Conservation (phyloP, 140 eudicot genomes). For the Ambrosia hybrid region DNA sequence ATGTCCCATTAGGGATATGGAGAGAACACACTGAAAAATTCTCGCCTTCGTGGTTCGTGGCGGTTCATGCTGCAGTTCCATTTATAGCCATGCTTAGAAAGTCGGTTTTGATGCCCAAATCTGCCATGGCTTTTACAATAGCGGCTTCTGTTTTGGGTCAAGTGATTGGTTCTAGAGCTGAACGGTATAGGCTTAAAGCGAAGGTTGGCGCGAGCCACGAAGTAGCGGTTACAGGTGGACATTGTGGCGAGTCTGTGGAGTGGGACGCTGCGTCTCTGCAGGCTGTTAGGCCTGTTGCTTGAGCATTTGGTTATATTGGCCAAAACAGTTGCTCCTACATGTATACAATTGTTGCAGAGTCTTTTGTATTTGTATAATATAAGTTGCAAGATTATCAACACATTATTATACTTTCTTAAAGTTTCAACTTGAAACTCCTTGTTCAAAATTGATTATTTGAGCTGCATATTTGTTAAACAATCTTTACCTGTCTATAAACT, state of each 20-base stretch:
- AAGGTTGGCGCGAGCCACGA: conserved; percentile 29
- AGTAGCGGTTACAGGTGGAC: conserved; percentile 30
- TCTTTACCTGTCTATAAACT: background rate
- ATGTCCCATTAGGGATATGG: conserved; percentile 84
- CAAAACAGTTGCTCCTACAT: background rate
- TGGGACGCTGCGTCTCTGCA: conserved; percentile 52
- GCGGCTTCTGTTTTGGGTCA: conserved; percentile 95
- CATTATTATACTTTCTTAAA: conserved; percentile 3
- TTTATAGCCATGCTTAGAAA: conserved; percentile 95
- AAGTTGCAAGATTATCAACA: background rate
- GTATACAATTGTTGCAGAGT: conserved; percentile 3
- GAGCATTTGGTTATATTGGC: conserved; percentile 1
- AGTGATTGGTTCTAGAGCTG: conserved; percentile 96
- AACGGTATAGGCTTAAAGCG: conserved; percentile 65
- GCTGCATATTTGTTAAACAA: background rate
- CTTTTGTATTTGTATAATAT: background rate
- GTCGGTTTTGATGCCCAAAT: conserved; percentile 85
- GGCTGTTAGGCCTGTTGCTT: conserved; percentile 42
- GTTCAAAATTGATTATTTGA: conserved; percentile 7
- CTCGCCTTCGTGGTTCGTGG: conserved; percentile 92
- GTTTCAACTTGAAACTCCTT: background rate
- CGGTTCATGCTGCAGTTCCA: conserved; percentile 99
- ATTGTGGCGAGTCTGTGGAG: conserved; percentile 47
- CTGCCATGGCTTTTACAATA: conserved; percentile 94
- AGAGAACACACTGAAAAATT: conserved; percentile 90